These are phyloP conservation scores for Beta corolliflora DNA, from an alignment of 179 eudicot species.

Conservation along the genomic window DNA sequence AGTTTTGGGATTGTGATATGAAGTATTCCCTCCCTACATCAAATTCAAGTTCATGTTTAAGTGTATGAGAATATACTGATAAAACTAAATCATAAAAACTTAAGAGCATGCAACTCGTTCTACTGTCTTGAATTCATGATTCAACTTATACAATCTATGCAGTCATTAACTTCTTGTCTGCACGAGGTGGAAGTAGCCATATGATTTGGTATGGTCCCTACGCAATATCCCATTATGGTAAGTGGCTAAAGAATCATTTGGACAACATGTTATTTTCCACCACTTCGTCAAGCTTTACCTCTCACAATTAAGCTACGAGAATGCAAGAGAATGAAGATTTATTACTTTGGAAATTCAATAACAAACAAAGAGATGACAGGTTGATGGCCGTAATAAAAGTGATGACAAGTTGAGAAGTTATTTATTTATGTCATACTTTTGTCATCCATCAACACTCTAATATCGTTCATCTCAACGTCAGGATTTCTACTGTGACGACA, in stretches of 20 bases:
- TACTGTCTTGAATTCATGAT: background rate
- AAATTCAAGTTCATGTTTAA: too few species aligned
- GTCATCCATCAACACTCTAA: constrained; percentile 65
- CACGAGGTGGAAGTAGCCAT: constrained; percentile 66
- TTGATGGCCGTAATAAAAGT: too few species aligned
- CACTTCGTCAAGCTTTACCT: constrained; percentile 46
- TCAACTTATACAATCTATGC: constrained; percentile 77
- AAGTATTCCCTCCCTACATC: too few species aligned
- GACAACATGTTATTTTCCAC: constrained; percentile 27
- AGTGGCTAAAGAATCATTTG: constrained; percentile 36
- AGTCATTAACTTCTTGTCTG: constrained; percentile 53
- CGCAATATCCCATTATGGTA: constrained; percentile 65
- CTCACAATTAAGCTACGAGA: constrained; percentile 55
- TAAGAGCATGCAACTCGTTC: background rate
- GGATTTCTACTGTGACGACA: constrained; percentile 61
- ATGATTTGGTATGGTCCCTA: constrained; percentile 60
- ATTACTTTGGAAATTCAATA: background rate
- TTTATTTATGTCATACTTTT: constrained; percentile 25
- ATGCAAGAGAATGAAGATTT: constrained; percentile 12
- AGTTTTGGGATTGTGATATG: too few species aligned
- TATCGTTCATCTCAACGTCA: constrained; percentile 54
- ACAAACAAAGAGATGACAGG: background rate
- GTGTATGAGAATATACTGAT: too few species aligned
- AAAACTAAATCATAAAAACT: too few species aligned
- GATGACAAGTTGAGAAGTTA: background rate